Evolutionary conservation across 1,284 basidiomycete genomes (phyloP), one percentile per base, ranked within the genome.

Genomic region (Apiotrichum domesticum): DNA sequence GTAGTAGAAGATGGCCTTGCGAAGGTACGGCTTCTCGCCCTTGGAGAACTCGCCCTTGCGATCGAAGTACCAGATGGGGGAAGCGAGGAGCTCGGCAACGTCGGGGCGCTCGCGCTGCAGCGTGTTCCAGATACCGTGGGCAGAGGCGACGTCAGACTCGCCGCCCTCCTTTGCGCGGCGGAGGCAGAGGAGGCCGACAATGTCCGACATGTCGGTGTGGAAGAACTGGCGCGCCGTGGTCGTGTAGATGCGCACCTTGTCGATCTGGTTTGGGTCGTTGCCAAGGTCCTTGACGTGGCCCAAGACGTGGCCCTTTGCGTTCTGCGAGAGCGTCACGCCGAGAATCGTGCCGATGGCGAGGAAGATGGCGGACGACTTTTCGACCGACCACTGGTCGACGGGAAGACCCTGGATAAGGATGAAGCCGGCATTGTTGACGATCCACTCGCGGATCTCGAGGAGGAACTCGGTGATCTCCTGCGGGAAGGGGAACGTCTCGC

Each of bases 121-220:
- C 6, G 71, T 69, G 65, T 79, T 79, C 75, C 73, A 80, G 9
- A 79, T 58, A 29, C 71, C 59, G 57, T 80, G 79, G 1, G 74
- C 66, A 0, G 75, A 77, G 32, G 74, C 77, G 42, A 79, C 76
- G 61, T 80, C 77, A 32, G 63, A 67, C 57, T 79, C 78, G 46
- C 79, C 79, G 1, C 79, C 79, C 58, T 78, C 89, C 46, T 71
- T 68, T 1, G 79, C 76, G 47, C 70, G 71, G 65, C 75, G 72
- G 11, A 80, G 71, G 51, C 79, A 80, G 13, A 79, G 69, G 3
- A 80, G 66, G 5, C 78, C 78, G 52, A 79, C 73, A 15, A 78
- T 67, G 34, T 76, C 76, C 52, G 58, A 37, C 55, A 58, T 44
- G 46, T 71, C 70, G 47, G 66, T 66, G 64, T 78, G 77, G 67